Base-by-base conservation (phyloP, 2,329 filamentous ascomycete species). In the Neonectria sp. region DNA sequence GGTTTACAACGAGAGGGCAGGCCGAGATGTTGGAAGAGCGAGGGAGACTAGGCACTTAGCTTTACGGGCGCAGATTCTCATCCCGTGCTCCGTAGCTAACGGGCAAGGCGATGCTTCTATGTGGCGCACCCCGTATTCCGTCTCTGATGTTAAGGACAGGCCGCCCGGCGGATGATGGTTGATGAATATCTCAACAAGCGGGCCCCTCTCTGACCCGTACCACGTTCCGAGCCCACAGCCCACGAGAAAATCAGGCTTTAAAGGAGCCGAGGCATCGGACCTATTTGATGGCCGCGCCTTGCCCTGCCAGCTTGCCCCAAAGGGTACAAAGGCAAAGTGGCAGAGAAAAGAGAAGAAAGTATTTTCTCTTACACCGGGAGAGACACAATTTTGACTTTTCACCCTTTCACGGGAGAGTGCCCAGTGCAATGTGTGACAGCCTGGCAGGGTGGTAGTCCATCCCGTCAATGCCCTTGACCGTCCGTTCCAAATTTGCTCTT, bases 141-240 rank as follows among this genome's bases (percentile, higher is more conserved):
- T 55, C 43, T 35, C 51, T 56, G 40, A 40, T 13, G 40, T 51
- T 43, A 8, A 60, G 49, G 43, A 60, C 49, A 43, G 60, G 61
- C 61, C 61, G 55, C 61, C 29, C 25, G 27, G 48, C 33, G 46
- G 45, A 52, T 24, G 53, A 46, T 63, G 55, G 51, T 21, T 59
- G 55, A 48, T 53, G 55, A 62, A 57, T 66, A 53, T 66, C 63
- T 62, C 59, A 62, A 43, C 53, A 35, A 66, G 63, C 46, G 59
- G 53, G 58, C 58, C 57, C 37, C 33, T 53, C 29, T 40, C 37
- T 63, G 53, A 33, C 51, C 25, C 24, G 43, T 45, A 56, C 58
- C 52, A 57, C 45, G 27, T 57, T 57, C 55, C 45, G 40, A 55
- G 55, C 45, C 51, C 57, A 60, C 43, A 60, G 51, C 51, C 57